Conservation (phyloP, 257 asterid genomes). For the Euphrasia confusa region DNA sequence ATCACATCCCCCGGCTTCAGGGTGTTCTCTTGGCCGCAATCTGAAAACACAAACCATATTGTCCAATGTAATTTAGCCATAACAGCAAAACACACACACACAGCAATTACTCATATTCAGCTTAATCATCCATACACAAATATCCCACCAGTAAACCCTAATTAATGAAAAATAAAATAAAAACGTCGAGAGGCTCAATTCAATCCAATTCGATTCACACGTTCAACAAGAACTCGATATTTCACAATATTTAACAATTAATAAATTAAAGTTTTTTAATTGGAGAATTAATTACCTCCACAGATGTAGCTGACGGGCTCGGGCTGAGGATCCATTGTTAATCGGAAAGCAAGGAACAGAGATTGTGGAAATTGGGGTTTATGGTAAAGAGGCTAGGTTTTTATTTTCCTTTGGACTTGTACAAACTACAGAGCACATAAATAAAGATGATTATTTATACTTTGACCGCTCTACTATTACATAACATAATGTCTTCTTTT, state of each 20-base stretch:
- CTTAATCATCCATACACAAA: too few relatives aligned
- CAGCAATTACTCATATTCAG: background rate
- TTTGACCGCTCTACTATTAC: background rate
- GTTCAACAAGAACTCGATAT: too few relatives aligned
- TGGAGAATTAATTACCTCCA: slow-evolving; percentile 36
- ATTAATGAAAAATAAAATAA: too few relatives aligned
- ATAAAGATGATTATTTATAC: background rate
- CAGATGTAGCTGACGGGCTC: slow-evolving; percentile 71
- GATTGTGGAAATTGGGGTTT: background rate
- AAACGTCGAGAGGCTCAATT: too few relatives aligned
- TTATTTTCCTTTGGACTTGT: background rate
- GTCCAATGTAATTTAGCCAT: background rate
- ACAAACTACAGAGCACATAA: background rate
- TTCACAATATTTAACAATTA: too few relatives aligned
- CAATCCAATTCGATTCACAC: too few relatives aligned
- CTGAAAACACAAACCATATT: slow-evolving; percentile 28
- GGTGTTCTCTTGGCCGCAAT: slow-evolving; percentile 86
- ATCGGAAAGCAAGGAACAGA: background rate
- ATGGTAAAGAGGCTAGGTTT: background rate
- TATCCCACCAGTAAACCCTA: too few relatives aligned
- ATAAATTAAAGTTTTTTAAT: too few relatives aligned
- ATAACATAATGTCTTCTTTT: too few relatives aligned
- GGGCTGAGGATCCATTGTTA: slow-evolving; percentile 61
- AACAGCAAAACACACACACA: background rate
- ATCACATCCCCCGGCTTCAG: slow-evolving; percentile 79